Base-by-base conservation (phyloP, 148 eudicot species). In the Chenopodium formosanum region DNA sequence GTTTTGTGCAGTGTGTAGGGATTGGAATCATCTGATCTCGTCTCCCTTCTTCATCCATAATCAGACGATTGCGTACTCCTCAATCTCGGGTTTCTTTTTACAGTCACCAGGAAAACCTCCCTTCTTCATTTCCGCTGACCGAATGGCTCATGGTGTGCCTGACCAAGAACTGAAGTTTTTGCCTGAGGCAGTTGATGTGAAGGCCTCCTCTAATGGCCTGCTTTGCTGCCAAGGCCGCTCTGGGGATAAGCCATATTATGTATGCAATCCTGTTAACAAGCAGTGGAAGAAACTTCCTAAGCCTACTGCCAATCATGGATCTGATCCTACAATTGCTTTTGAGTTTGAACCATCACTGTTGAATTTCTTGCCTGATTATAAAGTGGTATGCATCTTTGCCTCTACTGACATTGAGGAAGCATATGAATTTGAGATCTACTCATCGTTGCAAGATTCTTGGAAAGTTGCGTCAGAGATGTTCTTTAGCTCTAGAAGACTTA, bases 341-440 rank as follows among this genome's bases (percentile, higher is more conserved):
- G 74, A 82, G 58, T 92, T 91, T 72, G 92, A 92, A 78, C 97
- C 94, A 46, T 89, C 97, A 7, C 34, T 82, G 66, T 82, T 91
- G 44, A 89, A 85, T 79, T 91, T 90, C 82, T 86, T 71, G 73
- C 89, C 88, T 44, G 86, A 88, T 31, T 92, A 83, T 76, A 89
- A 90, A 79, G 82, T 90, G 11, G 76, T 91, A 7, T 89, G 94
- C 77, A 79, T 89, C 79, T 91, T 88, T 70, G 83, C 86, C 3
- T 85, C 92, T 52, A 53, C 37, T 16, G 90, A 91, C 76, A 83
- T 90, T 60, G 91, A 86, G 53, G 83, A 84, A 67, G 92, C 89
- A 2, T 86, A 78, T 78, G 89, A 89, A 78, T 92, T 92, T 80
- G 97, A 92, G 53, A 85, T 92, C 40, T 92, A 91, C 75, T 87